Percentiles rank a stretch among this genome's conserved stretches.
phyloP scores from a whole-genome alignment of 441 rosid genomes.

The Pelargonium myrrhifolium region DNA sequence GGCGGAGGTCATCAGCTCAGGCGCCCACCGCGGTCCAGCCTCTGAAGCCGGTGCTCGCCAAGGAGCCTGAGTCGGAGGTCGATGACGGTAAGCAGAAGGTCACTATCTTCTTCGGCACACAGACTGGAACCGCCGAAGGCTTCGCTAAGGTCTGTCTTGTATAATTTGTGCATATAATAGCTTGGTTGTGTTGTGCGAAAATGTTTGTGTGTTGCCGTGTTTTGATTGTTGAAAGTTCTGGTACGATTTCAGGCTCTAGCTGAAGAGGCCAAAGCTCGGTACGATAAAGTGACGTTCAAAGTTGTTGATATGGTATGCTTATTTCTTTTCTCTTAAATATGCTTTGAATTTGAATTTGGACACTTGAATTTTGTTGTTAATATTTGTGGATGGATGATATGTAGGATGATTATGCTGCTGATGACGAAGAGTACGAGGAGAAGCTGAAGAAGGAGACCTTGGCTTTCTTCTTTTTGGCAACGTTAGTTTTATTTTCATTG shows the following conservation, averaged over 20 bases:
- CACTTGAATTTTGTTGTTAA: background rate
- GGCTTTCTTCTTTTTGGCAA: conserved; percentile 51
- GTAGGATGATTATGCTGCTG: conserved; percentile 91
- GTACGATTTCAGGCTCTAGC: conserved; percentile 52
- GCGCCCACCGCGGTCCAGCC: conserved; percentile 35
- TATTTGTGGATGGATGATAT: conserved; percentile 8
- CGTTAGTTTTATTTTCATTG: conserved; percentile 26
- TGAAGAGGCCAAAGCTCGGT: conserved; percentile 85
- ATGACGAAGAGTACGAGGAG: conserved; percentile 86
- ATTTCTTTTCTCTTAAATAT: background rate
- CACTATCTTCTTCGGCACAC: conserved; percentile 73
- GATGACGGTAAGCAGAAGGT: background rate
- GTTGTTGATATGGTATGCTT: conserved; percentile 69
- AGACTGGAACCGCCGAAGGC: conserved; percentile 98
- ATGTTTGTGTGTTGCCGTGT: background rate
- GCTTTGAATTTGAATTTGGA: background rate
- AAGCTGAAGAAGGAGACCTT: conserved; percentile 74
- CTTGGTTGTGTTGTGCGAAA: background rate
- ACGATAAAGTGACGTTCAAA: conserved; percentile 69
- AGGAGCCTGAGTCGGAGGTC: background rate
- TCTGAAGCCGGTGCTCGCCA: conserved; percentile 42
- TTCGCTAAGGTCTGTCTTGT: conserved; percentile 66
- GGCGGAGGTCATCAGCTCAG: conserved; percentile 57
- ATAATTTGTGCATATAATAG: background rate
- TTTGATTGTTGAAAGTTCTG: background rate